Conservation (phyloP, 495 filamentous ascomycete genomes). For the Podospora fimiseda region DNA sequence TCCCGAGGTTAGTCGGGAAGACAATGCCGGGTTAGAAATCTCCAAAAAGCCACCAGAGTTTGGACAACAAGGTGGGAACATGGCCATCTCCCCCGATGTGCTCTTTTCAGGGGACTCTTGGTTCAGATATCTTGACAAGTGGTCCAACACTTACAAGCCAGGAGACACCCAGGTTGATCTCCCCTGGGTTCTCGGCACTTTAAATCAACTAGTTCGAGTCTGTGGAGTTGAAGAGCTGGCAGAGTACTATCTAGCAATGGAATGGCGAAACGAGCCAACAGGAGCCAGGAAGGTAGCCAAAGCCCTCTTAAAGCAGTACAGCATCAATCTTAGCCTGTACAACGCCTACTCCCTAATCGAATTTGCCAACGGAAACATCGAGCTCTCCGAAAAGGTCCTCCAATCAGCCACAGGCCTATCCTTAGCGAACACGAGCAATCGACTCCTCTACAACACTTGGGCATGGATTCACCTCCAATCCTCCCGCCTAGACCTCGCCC, state of each 20-base stretch:
- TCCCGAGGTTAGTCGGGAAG: neutral
- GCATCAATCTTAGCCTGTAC: constrained; percentile 62
- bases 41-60: constrained; percentile 30
- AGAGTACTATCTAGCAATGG: constrained; percentile 67
- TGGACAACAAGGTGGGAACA: constrained; percentile 24
- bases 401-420: constrained; percentile 42
- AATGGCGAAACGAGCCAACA: constrained; percentile 49
- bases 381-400: constrained; percentile 58
- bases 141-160: constrained; percentile 1
- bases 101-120: constrained; percentile 32
- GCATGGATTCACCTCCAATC: constrained; percentile 19
- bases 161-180: constrained; percentile 25
- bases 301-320: constrained; percentile 58
- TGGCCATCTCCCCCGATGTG: constrained; percentile 29
- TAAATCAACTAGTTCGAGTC: constrained; percentile 49
- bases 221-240: constrained; percentile 49
- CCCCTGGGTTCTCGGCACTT: constrained; percentile 45
- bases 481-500: neutral
- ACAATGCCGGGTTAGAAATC: neutral
- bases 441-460: constrained; percentile 58
- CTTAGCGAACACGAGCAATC: constrained; percentile 22
- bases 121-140: constrained; percentile 32
- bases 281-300: constrained; percentile 69
- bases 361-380: constrained; percentile 47
- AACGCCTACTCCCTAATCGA: constrained; percentile 74